Conservation (phyloP, 23 red algal species). For the Gracilaria caudata region DNA sequence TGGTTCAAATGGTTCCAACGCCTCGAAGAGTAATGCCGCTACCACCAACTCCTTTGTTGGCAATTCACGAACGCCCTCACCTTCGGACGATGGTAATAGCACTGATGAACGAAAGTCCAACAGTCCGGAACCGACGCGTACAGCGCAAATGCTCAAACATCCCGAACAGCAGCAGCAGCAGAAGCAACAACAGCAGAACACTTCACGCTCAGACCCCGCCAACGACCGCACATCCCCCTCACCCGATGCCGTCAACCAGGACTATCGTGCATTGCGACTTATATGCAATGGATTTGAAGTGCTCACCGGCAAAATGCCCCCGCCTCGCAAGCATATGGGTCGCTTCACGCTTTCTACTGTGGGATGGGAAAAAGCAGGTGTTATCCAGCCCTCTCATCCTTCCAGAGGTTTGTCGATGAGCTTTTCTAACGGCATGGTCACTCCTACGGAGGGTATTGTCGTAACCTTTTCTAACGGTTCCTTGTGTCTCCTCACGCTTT, state of each 20-base stretch:
- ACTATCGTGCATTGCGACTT: conserved; percentile 49
- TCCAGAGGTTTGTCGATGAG: conserved; percentile 50
- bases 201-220: not conserved
- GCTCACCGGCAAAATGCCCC: conserved; percentile 79
- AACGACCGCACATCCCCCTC: conserved; percentile 18
- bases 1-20: conserved; percentile 60
- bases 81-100: conserved; percentile 39
- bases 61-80: conserved; percentile 43
- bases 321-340: conserved; percentile 39
- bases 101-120: conserved; percentile 21
- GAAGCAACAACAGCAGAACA: not conserved
- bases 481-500: conserved; percentile 66
- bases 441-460: conserved; percentile 70
- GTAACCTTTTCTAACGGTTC: conserved; percentile 88
- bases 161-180: conserved; percentile 24
- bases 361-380: conserved; percentile 76
- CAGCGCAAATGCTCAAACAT: conserved; percentile 6
- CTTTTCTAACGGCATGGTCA: conserved; percentile 85
- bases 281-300: conserved; percentile 92
- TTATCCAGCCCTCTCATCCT: conserved; percentile 43
- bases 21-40: conserved; percentile 38
- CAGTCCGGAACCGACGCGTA: conserved; percentile 37
- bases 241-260: conserved; percentile 33
- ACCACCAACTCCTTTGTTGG: conserved; percentile 29
- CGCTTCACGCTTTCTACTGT: conserved; percentile 74